Base-by-base conservation (phyloP, 2,329 filamentous ascomycete species). In the Amylocarpus encephaloides region DNA sequence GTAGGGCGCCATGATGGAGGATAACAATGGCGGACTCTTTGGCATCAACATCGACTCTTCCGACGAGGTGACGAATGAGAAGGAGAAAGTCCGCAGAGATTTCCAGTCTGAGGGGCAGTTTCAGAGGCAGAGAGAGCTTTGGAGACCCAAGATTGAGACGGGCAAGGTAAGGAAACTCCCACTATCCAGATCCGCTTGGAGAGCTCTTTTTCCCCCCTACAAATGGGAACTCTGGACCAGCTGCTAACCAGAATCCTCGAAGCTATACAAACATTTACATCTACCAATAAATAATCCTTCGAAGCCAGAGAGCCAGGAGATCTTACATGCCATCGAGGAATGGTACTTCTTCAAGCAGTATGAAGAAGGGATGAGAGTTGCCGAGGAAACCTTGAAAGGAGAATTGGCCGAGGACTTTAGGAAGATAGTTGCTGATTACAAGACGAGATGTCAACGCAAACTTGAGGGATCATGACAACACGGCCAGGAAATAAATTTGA, bases 1-100 rank as follows among this genome's bases (percentile, higher is more conserved):
- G 15, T 19, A 38, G 42, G n/a, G 16, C 5, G 19, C 16, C 16
- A 29, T 39, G 15, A 67, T 63, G 62, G 67, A 67, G 48, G 64
- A 68, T 45, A 63, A 67, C 34, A 59, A 66, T 34, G 59, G 68
- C 11, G 69, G 67, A 26, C 68, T 74, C 46, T 66, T 75, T 49
- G 62, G 62, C 56, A 74, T 76, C 52, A 65, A 69, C 19, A 62
- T 74, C 48, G 68, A 67, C 34, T 70, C 71, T 43, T 69, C 66
- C 9, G 67, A 70, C 5, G 61, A 64, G 47, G 50, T 55, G 5
- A 36, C 48, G 12, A 48, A 46, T 4, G 26, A 51, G 6, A 18
- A 50, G 32, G 7, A 18, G 15, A 62, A 63, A 49, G 44, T 63
- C 15, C 64, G 63, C 18, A 58, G 64, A 36, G 64, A 67, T 50